These are phyloP conservation scores for Saturnispora halmiae DNA, from an alignment of 805 yeast genomes.

Conservation along the genomic window DNA sequence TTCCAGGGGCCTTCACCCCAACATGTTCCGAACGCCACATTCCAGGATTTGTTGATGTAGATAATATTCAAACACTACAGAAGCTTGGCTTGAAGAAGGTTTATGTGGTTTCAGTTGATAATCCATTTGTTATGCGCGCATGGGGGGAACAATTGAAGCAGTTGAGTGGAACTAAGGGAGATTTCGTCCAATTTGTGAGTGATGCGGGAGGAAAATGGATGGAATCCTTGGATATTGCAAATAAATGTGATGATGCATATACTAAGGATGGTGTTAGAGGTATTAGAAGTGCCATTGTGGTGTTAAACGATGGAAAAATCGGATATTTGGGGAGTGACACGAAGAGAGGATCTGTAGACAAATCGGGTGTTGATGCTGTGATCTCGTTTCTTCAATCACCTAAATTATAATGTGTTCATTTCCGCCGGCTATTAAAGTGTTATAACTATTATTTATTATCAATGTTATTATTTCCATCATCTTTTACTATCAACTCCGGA, in stretches of 20 bases:
- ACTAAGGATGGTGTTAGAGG: constrained; percentile 14
- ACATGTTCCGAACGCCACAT: constrained; percentile 38
- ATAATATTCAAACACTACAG: constrained; percentile 27
- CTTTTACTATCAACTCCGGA: too few species aligned
- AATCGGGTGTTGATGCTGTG: constrained; percentile 14
- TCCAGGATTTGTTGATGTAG: constrained; percentile 31
- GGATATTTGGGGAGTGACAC: constrained; percentile 36
- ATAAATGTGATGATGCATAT: constrained; percentile 11
- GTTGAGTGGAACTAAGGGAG: constrained; percentile 1
- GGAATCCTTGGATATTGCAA: constrained; percentile 8
- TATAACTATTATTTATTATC: background rate
- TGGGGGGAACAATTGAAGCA: constrained; percentile 41
- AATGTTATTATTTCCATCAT: background rate
- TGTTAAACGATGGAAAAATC: constrained; percentile 34
- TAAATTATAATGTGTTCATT: background rate
- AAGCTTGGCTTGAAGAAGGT: constrained; percentile 33
- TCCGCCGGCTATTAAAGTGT: too few species aligned
- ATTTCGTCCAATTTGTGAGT: constrained; percentile 36
- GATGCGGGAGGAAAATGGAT: constrained; percentile 40
- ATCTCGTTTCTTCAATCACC: constrained; percentile 3
- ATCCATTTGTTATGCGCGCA: constrained; percentile 35
- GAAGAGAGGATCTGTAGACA: constrained; percentile 23
- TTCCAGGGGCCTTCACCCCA: constrained; percentile 46
- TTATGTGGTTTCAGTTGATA: constrained; percentile 33
- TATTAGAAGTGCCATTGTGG: constrained; percentile 59